These are phyloP conservation scores for Myxozyma udenii DNA, from an alignment of 805 yeast species.

Conservation along the genomic window DNA sequence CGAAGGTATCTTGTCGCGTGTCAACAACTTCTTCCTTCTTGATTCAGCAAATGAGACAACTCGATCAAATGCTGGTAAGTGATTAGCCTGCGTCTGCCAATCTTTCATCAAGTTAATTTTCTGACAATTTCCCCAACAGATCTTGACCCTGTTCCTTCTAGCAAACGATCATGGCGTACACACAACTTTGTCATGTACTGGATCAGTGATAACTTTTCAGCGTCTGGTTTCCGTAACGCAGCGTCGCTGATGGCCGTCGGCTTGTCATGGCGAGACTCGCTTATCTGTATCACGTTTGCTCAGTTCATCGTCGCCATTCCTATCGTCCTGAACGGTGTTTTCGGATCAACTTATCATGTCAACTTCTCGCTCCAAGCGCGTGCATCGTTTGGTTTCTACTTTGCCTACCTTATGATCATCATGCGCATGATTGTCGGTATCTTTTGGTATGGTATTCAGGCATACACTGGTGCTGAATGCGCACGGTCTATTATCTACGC, in stretches of 20 bases:
- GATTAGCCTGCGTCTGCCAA: too few relatives aligned
- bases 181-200: constrained; percentile 39
- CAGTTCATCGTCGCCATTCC: constrained; percentile 57
- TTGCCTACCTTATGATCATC: constrained; percentile 70
- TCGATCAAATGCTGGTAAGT: constrained; percentile 5
- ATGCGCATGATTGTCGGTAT: constrained; percentile 84
- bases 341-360: constrained; percentile 56
- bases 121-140: constrained; percentile 8
- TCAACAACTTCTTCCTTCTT: constrained; percentile 1
- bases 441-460: constrained; percentile 86
- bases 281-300: constrained; percentile 11
- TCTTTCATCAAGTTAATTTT: neutral
- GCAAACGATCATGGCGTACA: constrained; percentile 45
- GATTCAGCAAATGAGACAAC: constrained; percentile 4
- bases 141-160: constrained; percentile 25
- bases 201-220: constrained; percentile 17
- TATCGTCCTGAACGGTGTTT: constrained; percentile 68
- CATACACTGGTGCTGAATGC: constrained; percentile 80
- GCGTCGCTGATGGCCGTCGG: constrained; percentile 21
- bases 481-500: constrained; percentile 61
- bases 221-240: constrained; percentile 20
- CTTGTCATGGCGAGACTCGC: constrained; percentile 18
- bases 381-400: constrained; percentile 82
- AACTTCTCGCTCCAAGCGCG: constrained; percentile 75
- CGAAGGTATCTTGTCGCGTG: neutral